Percentiles rank a stretch among this genome's conserved stretches.
These are phyloP conservation scores for Torulaspora indica DNA, from an alignment of 805 yeast genomes.

Conservation along the genomic window DNA sequence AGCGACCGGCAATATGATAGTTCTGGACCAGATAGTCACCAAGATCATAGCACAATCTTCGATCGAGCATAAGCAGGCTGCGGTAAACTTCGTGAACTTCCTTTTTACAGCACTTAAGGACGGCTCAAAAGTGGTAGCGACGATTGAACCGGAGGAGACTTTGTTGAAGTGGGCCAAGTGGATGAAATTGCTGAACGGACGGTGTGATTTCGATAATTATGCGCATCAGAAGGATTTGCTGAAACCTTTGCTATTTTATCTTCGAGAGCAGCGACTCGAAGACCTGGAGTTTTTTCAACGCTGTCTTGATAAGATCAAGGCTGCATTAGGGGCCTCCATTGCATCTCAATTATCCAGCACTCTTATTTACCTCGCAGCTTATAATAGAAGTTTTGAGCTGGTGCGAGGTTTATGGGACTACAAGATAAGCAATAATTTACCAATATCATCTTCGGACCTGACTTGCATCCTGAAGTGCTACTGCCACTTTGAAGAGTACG, in stretches of 20 bases:
- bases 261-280: conserved; percentile 12
- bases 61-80: conserved; percentile 16
- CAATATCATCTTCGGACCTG: conserved; percentile 20
- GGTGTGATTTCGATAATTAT: conserved; percentile 26
- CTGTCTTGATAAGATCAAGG: conserved; percentile 8
- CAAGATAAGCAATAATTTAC: conserved; percentile 24
- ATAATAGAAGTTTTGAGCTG: conserved; percentile 12
- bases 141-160: conserved; percentile 10
- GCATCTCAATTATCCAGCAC: conserved; percentile 33
- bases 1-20: conserved; percentile 9
- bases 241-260: conserved; percentile 18
- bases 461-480: conserved; percentile 27
- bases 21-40: conserved; percentile 16
- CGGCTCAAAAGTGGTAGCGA: neutral
- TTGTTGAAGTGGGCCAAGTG: conserved; percentile 27
- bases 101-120: conserved; percentile 13
- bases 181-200: conserved; percentile 25
- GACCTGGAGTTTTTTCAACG: neutral
- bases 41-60: conserved; percentile 24
- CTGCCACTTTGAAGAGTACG: conserved; percentile 20
- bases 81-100: conserved; percentile 18
- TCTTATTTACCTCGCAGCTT: conserved; percentile 21
- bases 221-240: conserved; percentile 18
- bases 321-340: conserved; percentile 18
- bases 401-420: conserved; percentile 34